These are phyloP conservation scores for Pyrenophora seminiperda DNA, from an alignment of 2,329 filamentous ascomycete species.

Conservation along the genomic window DNA sequence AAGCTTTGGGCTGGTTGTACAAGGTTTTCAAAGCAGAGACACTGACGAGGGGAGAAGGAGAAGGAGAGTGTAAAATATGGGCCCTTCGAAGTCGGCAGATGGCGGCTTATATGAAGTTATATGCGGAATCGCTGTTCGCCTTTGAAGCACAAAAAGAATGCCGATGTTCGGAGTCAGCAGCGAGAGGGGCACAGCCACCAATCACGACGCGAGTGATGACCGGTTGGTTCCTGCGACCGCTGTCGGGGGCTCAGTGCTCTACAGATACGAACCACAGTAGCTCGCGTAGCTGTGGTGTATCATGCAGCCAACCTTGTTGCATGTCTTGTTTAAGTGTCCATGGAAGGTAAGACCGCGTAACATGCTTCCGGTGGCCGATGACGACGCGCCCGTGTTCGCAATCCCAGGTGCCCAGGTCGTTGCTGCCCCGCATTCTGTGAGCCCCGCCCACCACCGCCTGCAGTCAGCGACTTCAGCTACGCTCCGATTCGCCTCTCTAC, in stretches of 20 bases:
- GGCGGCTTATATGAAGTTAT: constrained; percentile 30
- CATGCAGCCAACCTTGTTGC: constrained; percentile 10
- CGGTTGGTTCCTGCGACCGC: constrained; percentile 19
- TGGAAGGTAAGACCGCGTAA: constrained; percentile 1
- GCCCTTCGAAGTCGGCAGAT: constrained; percentile 14
- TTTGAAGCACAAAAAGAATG: constrained; percentile 33
- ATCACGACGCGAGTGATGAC: constrained; percentile 35
- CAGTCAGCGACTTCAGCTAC: constrained; percentile 20
- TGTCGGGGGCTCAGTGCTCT: constrained; percentile 7
- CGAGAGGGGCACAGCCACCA: constrained; percentile 27
- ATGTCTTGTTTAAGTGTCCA: constrained; percentile 5
- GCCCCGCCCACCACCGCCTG: constrained; percentile 8
- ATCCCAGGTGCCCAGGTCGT: constrained; percentile 2
- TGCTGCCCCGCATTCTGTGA: constrained; percentile 23
- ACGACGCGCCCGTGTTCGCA: constrained; percentile 18
- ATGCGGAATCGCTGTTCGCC: constrained; percentile 30
- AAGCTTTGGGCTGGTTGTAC: constrained; percentile 25
- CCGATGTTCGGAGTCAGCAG: constrained; percentile 40
- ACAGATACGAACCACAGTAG: constrained; percentile 1
- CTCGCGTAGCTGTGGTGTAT: constrained; percentile 1
- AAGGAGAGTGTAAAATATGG: constrained; percentile 3
- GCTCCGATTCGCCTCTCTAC: constrained; percentile 22
- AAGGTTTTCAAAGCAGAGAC: constrained; percentile 13
- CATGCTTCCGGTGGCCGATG: constrained; percentile 14
- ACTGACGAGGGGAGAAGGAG: constrained; percentile 1